A percentile compares a stretch with the other conserved stretches of the same genome.
Conservation (phyloP, 768 basidiomycete genomes). For the Brasilioporus rufonigricans region DNA sequence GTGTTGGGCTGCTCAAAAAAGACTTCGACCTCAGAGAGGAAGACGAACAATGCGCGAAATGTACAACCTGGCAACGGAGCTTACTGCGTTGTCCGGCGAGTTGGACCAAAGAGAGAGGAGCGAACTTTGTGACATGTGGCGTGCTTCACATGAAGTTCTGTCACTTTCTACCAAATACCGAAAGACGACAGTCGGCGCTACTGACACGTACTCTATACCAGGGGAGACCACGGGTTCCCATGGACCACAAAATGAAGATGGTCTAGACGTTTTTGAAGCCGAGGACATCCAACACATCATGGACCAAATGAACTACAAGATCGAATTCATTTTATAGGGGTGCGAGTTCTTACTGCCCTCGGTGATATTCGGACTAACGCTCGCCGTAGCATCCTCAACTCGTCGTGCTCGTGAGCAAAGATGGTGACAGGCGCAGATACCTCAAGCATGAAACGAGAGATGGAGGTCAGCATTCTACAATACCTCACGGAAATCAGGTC, state of each 20-base stretch:
- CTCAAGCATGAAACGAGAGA: constrained; percentile 6
- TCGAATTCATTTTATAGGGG: neutral
- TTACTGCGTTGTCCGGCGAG: neutral
- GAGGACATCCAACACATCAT: constrained; percentile 1
- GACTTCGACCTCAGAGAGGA: neutral
- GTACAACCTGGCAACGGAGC: neutral
- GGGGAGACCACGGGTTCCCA: too few species aligned
- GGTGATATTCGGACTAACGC: neutral
- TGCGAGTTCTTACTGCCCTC: neutral
- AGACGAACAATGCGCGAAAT: neutral
- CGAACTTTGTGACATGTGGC: too few species aligned
- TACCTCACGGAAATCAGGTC: constrained; percentile 6
- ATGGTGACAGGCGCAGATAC: neutral
- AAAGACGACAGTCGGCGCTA: too few species aligned
- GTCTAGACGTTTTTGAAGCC: neutral
- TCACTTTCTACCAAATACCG: too few species aligned
- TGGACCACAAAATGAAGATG: neutral
- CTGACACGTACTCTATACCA: too few species aligned
- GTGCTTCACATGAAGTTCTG: too few species aligned
- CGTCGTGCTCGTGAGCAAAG: neutral
- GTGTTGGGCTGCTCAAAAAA: neutral
- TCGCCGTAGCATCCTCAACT: constrained; percentile 12
- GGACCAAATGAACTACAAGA: neutral
- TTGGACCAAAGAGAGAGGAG: too few species aligned
- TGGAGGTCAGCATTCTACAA: constrained; percentile 6